Evolutionary conservation across 2,329 filamentous ascomycete species (phyloP), one percentile per base, ranked within the genome.

Genomic region (Aspergillus thermomutatus): DNA sequence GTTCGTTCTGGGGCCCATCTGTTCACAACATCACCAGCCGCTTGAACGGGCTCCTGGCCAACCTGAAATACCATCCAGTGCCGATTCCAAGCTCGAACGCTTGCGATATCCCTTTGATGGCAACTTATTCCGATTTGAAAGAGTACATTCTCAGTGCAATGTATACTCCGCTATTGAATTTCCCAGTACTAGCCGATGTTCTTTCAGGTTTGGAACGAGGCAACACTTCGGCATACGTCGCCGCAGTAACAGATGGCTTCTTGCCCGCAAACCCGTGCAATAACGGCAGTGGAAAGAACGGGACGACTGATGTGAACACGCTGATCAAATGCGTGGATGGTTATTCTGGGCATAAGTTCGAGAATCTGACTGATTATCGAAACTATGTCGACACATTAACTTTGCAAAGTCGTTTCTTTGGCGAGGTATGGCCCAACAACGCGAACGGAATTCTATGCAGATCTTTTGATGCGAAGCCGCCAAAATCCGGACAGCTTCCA

Each of bases 41-140:
- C 17, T 40, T 63, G n/a, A 28, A 61, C 21, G 50, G 49, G 9
- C 27, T 64, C 14, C 43, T 64, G 11, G 43, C 40, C 10, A 17
- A 52, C 3, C 52, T 64, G 28, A 59, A 63, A 46, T 57, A 55
- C 21, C 49, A 58, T 51, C 62, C 62, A 2, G 56, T 62, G 19
- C 60, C 60, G 6, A 51, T 62, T n/a, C 34, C 28, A 3, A 55
- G 27, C 40, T 50, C 54, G 3, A 19, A 56, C 21, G 7, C 34
- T 5, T 56, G 56, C 40, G 48, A 52, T 7, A 41, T 61, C 10
- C 59, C 60, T 2, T 23, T 57, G 14, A 26, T 63, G 14, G 60
- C 56, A 4, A 63, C 60, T 3, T 61, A 63, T 45, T 61, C 60
- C 1, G 56, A 57, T 3, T 34, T 63, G 14, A 63, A 63, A 34